These are phyloP conservation scores for Filobasidium floriforme DNA, from an alignment of 768 basidiomycete genomes.

Conservation along the genomic window DNA sequence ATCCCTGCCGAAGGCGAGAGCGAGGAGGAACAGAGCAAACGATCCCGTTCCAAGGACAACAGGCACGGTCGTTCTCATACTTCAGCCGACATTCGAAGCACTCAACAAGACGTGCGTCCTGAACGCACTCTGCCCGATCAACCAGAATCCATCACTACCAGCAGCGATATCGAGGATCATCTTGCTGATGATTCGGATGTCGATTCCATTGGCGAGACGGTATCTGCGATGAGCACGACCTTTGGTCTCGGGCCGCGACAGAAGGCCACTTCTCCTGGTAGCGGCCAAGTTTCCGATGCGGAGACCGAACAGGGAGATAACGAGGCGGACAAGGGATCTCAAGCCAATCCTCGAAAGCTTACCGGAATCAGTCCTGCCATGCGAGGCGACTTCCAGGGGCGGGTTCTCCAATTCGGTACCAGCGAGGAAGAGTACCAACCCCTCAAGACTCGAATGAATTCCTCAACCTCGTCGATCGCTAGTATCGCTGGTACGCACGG, in stretches of 20 bases:
- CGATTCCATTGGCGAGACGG: neutral
- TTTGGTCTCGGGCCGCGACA: neutral
- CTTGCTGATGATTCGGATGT: neutral
- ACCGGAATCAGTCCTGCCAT: constrained; percentile 7
- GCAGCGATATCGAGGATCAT: constrained; percentile 4
- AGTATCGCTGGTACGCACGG: neutral
- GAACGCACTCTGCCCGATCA: neutral
- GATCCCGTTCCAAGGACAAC: neutral
- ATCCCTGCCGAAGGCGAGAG: constrained; percentile 1
- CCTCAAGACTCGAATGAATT: neutral
- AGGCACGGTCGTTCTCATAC: constrained; percentile 1
- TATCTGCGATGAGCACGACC: neutral
- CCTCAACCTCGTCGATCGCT: neutral
- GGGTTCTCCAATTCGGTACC: neutral
- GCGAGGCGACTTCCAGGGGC: neutral
- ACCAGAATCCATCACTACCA: constrained; percentile 4
- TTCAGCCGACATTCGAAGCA: neutral
- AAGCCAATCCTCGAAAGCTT: neutral
- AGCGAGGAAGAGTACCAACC: neutral
- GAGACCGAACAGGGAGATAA: neutral
- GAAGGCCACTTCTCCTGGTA: neutral
- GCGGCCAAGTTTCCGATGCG: neutral
- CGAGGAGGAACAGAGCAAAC: neutral
- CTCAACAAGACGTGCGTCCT: neutral
- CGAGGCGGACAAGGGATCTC: neutral